Evolutionary conservation across 257 asterid genomes (phyloP), one percentile per base, ranked within the genome.

Genomic region (Solanum phureja): DNA sequence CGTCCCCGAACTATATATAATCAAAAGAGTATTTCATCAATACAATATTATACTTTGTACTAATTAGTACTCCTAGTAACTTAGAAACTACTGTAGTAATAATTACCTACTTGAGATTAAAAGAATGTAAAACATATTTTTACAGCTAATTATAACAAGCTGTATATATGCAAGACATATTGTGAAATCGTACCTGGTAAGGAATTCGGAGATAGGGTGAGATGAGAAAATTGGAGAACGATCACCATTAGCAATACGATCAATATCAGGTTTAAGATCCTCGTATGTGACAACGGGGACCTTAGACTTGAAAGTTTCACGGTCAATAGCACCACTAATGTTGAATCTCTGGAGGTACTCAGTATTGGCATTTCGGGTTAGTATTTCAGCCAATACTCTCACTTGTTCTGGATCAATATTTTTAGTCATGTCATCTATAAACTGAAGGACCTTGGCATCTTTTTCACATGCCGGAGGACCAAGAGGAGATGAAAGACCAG

Each of bases 161-260:
- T 44, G 16, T 52, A 52, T 40, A 13, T 42, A 62, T 9, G 14
- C 14, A 10, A 62, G 13, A 62, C 1, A 42, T 14, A 2, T 24
- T 24, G 60, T 10, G 4, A 76, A 77, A 77, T 24, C 7, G 7
- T 37, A 94, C 98, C 98, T 96, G 3, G 99, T 96, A 87, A 96
- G 98, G 83, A 96, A 95, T 74, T 96, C 98, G 0, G 98, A 92
- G 88, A 96, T 91, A 85, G 98, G 98, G 40, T 89, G 91, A n/a
- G 98, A 92, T 58, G 93, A 91, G 23, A 96, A 90, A 60, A 95
- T 96, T 1, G 94, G 94, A 23, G 98, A 93, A 34, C 92, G 94
- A 71, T 96, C 98, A 6, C 98, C 99, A n/a, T 92, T 91, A 1
- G 98, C 98, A 3, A 95, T 90, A 85, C 99, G 95, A 82, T 90